Evolutionary conservation across 257 asterid genomes (phyloP).

Genomic region (Forsythia viridissima): DNA sequence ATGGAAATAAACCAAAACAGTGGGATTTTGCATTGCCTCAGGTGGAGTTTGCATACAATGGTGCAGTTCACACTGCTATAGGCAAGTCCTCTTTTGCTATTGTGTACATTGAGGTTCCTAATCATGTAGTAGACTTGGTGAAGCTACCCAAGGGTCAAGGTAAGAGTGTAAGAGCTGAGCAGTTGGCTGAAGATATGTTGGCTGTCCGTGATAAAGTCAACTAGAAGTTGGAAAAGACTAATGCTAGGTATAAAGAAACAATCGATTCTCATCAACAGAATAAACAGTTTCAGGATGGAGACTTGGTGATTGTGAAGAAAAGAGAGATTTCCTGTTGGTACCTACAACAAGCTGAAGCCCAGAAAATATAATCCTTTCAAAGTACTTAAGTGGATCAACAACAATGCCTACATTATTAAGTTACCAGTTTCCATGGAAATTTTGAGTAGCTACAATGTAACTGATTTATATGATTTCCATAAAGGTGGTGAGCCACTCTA

Average conservation of each 20-base stretch:
- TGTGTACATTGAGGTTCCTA: not conserved
- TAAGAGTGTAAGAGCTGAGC: not conserved
- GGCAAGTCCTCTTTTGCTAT: not conserved
- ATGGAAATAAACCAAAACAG: not conserved
- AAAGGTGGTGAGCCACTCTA: too few relatives aligned
- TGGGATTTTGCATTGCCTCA: not conserved
- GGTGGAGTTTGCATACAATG: constrained; percentile 1
- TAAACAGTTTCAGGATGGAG: not conserved
- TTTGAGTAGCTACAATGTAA: too few relatives aligned
- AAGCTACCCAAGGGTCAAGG: not conserved
- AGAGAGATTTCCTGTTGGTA: not conserved
- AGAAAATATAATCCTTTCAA: not conserved
- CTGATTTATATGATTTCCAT: too few relatives aligned
- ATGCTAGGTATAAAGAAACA: not conserved
- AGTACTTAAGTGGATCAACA: too few relatives aligned
- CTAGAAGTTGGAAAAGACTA: not conserved
- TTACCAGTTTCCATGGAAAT: too few relatives aligned
- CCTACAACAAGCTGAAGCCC: not conserved
- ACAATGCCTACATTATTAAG: too few relatives aligned
- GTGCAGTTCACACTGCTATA: not conserved
- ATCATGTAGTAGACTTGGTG: not conserved
- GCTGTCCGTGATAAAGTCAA: not conserved
- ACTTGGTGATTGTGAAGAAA: constrained; percentile 2
- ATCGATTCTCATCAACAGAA: not conserved
- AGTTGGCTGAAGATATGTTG: not conserved